Conservation (phyloP, 139 green algal species). For the Trebouxia sp. region DNA sequence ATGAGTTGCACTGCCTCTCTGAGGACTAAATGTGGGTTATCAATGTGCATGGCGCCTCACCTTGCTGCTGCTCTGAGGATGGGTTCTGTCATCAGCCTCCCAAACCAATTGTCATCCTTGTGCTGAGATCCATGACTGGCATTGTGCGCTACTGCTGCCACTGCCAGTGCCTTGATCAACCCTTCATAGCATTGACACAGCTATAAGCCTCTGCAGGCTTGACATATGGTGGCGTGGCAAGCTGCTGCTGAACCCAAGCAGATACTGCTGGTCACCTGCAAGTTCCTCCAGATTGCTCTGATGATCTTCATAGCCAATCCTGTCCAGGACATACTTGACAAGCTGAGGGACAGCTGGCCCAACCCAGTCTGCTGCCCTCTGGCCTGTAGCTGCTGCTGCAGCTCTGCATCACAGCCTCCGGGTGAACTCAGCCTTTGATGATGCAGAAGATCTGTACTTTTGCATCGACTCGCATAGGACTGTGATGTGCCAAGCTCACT, state of each 20-base stretch:
- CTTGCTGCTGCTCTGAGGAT: background rate
- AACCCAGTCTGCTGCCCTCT: slow-evolving; percentile 3
- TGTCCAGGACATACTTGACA: slow-evolving; percentile 13
- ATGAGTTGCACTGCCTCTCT: too few relatives aligned
- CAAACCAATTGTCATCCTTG: slow-evolving; percentile 12
- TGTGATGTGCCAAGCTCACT: background rate
- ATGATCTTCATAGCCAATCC: slow-evolving; percentile 14
- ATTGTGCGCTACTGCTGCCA: slow-evolving; percentile 17
- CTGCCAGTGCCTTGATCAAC: background rate
- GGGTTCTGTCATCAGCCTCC: background rate
- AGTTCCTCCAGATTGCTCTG: slow-evolving; percentile 19
- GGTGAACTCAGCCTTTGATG: too few relatives aligned
- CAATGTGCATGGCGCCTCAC: background rate
- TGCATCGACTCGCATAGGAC: too few relatives aligned
- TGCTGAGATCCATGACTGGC: background rate
- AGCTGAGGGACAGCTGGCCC: background rate
- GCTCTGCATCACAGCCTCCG: too few relatives aligned
- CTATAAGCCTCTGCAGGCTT: too few relatives aligned
- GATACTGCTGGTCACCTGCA: background rate
- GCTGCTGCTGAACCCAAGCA: too few relatives aligned
- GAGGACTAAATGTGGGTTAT: too few relatives aligned
- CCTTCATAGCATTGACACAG: background rate
- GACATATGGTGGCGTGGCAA: too few relatives aligned
- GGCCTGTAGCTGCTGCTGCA: background rate
- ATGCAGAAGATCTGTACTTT: too few relatives aligned